Base-by-base conservation (phyloP, 1,284 basidiomycete species). In the Takashimella tepidaria region DNA sequence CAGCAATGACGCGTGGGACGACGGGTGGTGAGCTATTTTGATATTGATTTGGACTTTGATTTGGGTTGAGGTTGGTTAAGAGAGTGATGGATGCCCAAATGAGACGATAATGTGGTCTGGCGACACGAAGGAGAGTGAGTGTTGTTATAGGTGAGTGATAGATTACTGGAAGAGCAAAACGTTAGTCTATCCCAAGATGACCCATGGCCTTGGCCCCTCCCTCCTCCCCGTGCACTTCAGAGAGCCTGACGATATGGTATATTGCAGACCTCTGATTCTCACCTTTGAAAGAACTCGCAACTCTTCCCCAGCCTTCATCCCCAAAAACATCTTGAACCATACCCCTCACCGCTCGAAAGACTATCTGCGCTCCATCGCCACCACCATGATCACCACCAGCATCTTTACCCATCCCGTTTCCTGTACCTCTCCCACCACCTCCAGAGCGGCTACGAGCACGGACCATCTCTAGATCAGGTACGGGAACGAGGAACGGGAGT, bases 291-390 rank as follows among this genome's bases (percentile, higher is more conserved):
- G 58, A 62, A 49, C 66, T 68, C 6, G 68, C 66, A 4, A 74
- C 54, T n/a, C 72, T 53, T 0, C 66, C 68, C 72, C 72, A 74
- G 0, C 72, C 72, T 56, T 74, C 72, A 57, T 74, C 72, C 3
- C 72, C 72, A 53, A 69, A 74, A n/a, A 71, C 62, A 22, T 61
- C 62, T 50, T 64, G 60, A 16, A 69, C 61, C 10, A 49, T 50
- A 16, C 27, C 47, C 26, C 64, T 58, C 1, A 72, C 52, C 22
- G 70, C 65, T 41, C 57, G 59, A 51, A 62, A 72, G 1, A 74
- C 55, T 16, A 47, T 41, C 2, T 53, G 55, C 0, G 58, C 62
- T 16, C 67, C 69, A 13, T 61, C 62, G n/a, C 62, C 61, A 2
- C 66, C 64, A n/a, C 62, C 23, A 21, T 54, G 31, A 16, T 37